A percentile compares a stretch with the other conserved stretches of the same genome.
Conservation (phyloP, 495 filamentous ascomycete species). For the Rhizodiscina lignyota region DNA sequence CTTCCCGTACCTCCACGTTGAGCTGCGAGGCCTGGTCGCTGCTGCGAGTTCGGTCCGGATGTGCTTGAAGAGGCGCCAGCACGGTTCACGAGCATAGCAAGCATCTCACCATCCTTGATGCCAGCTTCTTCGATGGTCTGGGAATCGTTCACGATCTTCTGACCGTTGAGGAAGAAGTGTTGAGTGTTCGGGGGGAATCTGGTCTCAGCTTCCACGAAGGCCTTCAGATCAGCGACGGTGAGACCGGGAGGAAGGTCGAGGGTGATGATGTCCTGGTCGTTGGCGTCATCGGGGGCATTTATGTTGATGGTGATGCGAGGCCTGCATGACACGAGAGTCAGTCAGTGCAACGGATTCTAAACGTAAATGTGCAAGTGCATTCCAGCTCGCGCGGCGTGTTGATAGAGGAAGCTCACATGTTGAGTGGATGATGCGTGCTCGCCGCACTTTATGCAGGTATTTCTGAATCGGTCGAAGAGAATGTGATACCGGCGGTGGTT, state of each 20-base stretch:
- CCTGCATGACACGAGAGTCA: conserved; percentile 20
- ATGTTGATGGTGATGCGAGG: conserved; percentile 76
- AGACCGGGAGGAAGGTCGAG: conserved; percentile 73
- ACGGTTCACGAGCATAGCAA: conserved; percentile 61
- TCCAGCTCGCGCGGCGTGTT: not conserved
- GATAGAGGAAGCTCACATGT: conserved; percentile 2
- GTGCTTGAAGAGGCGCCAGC: conserved; percentile 12
- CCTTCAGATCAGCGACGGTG: conserved; percentile 75
- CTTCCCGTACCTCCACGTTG: not conserved
- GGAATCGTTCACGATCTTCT: conserved; percentile 54
- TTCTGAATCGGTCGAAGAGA: conserved; percentile 10
- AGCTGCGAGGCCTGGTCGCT: conserved; percentile 15
- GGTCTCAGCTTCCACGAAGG: conserved; percentile 55
- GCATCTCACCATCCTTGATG: conserved; percentile 82
- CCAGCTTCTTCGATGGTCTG: conserved; percentile 69
- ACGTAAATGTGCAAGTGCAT: too few relatives aligned
- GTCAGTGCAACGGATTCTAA: too few relatives aligned
- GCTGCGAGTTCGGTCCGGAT: conserved; percentile 10
- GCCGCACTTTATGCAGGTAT: conserved; percentile 14
- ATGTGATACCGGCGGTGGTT: conserved; percentile 8
- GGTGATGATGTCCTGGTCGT: conserved; percentile 63
- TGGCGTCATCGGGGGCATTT: conserved; percentile 45
- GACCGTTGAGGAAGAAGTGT: conserved; percentile 79
- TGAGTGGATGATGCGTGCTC: conserved; percentile 11
- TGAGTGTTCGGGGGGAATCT: conserved; percentile 39